Conservation (phyloP, 257 asterid genomes). For the Nicotiana knightiana region DNA sequence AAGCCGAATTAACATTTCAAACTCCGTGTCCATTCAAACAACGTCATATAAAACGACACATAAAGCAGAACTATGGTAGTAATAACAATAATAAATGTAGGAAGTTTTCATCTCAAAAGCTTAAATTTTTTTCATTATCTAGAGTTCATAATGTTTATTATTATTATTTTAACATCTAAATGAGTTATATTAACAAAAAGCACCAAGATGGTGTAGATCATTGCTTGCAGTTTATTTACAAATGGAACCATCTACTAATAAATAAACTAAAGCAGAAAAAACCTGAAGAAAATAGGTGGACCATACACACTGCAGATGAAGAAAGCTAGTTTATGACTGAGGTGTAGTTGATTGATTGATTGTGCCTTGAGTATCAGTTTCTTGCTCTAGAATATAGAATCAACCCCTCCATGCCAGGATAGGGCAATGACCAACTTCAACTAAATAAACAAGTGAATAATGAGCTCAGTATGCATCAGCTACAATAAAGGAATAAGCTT, state of each 20-base stretch:
- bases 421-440: background rate
- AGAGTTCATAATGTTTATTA: background rate
- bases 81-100: background rate
- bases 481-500: background rate
- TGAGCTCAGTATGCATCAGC: background rate
- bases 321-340: background rate
- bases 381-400: background rate
- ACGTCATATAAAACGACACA: background rate
- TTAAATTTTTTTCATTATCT: background rate
- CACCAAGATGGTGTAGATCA: background rate
- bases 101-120: background rate
- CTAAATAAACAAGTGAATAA: background rate
- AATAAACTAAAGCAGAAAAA: background rate
- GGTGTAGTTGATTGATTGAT: background rate
- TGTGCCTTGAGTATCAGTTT: background rate
- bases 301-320: background rate
- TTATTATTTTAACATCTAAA: background rate
- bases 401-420: background rate
- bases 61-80: background rate
- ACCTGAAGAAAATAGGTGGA: background rate
- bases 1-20: background rate
- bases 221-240: background rate
- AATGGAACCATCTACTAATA: background rate
- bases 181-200: background rate
- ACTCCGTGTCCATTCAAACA: background rate